Evolutionary conservation across 306 rosid genomes (phyloP).

Genomic region (Malus orientalis): DNA sequence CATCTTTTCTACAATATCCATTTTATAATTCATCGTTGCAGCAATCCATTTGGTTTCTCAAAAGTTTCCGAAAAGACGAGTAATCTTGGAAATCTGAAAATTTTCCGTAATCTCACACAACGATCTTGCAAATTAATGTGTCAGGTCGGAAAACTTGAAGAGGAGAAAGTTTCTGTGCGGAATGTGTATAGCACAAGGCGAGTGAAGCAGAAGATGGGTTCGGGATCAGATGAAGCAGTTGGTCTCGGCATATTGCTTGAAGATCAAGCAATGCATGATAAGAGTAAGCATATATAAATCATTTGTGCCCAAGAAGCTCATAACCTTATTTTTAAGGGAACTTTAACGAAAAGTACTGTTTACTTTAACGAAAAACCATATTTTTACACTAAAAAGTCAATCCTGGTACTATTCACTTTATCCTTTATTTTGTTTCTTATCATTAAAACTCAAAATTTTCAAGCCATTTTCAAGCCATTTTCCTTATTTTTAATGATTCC

Average conservation of each 20-base stretch:
- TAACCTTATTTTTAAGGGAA: neutral
- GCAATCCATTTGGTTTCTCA: neutral
- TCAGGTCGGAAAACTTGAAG: neutral
- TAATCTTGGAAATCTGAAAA: neutral
- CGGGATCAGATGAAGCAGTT: neutral
- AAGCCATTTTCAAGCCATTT: no score
- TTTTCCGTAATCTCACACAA: neutral
- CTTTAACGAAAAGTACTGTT: no score
- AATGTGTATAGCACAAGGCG: neutral
- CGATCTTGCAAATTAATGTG: neutral
- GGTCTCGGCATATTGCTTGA: neutral
- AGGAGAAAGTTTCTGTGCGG: neutral
- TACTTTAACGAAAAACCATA: no score
- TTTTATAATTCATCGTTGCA: neutral
- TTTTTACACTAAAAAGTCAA: no score
- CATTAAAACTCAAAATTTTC: no score
- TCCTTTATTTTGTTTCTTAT: no score
- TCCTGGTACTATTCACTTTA: no score
- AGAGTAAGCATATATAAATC: neutral
- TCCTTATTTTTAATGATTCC: neutral
- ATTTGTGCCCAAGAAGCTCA: neutral
- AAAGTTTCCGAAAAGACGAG: neutral
- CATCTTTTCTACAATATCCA: neutral
- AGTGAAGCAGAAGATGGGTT: neutral
- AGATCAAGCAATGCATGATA: neutral